phyloP scores from a whole-genome alignment of 2,329 filamentous ascomycete species.

The Aspergillus udagawae region DNA sequence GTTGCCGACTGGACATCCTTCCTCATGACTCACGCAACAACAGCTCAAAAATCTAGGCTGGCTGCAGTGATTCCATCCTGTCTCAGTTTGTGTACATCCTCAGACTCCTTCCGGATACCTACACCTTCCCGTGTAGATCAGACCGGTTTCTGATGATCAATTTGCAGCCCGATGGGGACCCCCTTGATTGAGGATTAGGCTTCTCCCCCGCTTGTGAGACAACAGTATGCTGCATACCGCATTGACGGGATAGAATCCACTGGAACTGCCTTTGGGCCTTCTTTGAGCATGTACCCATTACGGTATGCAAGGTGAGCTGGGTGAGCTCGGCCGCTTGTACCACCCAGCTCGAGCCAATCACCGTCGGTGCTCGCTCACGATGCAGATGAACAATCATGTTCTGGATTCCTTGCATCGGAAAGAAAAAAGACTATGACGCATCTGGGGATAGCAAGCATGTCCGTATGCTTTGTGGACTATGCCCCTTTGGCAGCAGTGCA shows the following conservation, averaged over 20 bases:
- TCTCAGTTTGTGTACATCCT: not conserved
- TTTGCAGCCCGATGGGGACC: not conserved
- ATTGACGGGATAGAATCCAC: not conserved
- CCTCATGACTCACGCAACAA: not conserved
- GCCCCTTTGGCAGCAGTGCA: not conserved
- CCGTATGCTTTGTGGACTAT: not conserved
- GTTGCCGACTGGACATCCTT: slow-evolving; percentile 6
- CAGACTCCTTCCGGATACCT: not conserved
- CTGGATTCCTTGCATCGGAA: not conserved
- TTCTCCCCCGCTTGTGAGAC: not conserved
- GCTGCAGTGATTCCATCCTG: not conserved
- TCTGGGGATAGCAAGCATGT: slow-evolving; percentile 17
- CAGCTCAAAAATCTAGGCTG: not conserved
- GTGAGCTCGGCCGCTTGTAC: not conserved
- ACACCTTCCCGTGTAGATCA: not conserved
- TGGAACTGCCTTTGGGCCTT: not conserved
- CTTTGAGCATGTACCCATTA: not conserved
- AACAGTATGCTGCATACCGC: not conserved
- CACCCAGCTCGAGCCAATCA: not conserved
- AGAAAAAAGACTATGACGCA: slow-evolving; percentile 22
- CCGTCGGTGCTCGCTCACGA: not conserved
- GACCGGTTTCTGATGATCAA: not conserved
- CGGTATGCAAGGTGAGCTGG: not conserved
- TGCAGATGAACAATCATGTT: not conserved
- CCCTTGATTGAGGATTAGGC: not conserved